A percentile compares a stretch with the other conserved stretches of the same genome.
These are phyloP conservation scores for Globisporangium perplexum DNA, from an alignment of 352 stramenopile species.

Conservation along the genomic window DNA sequence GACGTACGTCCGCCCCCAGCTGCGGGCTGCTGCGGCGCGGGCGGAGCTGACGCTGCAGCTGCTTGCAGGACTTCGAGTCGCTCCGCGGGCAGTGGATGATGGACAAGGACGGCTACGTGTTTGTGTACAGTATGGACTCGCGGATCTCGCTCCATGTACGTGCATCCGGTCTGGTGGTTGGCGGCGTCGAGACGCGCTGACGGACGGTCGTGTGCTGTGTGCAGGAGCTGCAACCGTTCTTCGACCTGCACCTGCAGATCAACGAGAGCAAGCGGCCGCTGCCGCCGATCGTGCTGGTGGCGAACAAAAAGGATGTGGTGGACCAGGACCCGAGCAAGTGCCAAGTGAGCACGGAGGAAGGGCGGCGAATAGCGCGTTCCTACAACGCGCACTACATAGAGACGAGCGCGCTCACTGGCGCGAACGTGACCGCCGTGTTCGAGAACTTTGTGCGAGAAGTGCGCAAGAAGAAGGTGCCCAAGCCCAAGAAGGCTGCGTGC, in stretches of 20 bases:
- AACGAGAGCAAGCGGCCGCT: slow-evolving; percentile 75
- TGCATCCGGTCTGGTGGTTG: background rate
- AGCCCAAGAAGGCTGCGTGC: slow-evolving; percentile 70
- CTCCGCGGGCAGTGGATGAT: slow-evolving; percentile 88
- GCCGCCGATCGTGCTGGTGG: slow-evolving; percentile 83
- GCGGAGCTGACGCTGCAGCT: too few species aligned
- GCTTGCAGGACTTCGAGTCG: slow-evolving; percentile 77
- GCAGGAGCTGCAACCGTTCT: slow-evolving; percentile 84
- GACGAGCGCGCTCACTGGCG: slow-evolving; percentile 79
- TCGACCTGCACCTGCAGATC: slow-evolving; percentile 85
- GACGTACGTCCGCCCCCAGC: slow-evolving; percentile 49
- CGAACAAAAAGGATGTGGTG: slow-evolving; percentile 88
- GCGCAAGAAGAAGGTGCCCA: slow-evolving; percentile 72
- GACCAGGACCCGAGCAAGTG: slow-evolving; percentile 76
- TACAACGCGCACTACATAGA: slow-evolving; percentile 89
- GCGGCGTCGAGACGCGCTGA: too few species aligned
- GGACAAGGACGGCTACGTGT: slow-evolving; percentile 89
- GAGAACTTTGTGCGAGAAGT: slow-evolving; percentile 85
- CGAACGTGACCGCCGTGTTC: slow-evolving; percentile 84
- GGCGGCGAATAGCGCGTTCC: slow-evolving; percentile 72
- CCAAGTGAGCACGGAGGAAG: slow-evolving; percentile 83
- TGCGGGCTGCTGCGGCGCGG: too few species aligned
- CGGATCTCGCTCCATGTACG: slow-evolving; percentile 78
- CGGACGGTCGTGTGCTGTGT: background rate
- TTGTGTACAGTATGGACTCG: slow-evolving; percentile 90